Evolutionary conservation across 306 rosid genomes (phyloP).

Genomic region (Inga laurina): DNA sequence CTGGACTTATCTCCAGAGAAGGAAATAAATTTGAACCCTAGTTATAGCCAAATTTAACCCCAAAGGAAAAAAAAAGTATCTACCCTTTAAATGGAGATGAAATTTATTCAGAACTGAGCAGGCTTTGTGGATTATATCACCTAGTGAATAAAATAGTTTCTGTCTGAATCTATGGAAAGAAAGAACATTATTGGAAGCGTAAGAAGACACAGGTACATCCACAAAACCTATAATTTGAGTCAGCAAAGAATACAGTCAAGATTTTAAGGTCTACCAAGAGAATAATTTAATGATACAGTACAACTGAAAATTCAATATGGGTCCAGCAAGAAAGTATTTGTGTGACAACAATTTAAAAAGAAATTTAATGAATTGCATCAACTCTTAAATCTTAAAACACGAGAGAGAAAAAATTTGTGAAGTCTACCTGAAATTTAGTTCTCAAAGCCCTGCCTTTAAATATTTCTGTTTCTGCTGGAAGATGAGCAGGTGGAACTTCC

Average conservation of each 20-base stretch:
- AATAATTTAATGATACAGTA: background rate
- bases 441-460: conserved; percentile 81
- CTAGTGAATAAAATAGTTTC: background rate
- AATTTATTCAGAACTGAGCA: background rate
- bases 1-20: background rate
- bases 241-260: background rate
- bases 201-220: conserved; percentile 11
- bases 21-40: background rate
- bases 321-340: background rate
- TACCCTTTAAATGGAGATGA: background rate
- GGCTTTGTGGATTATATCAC: background rate
- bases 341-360: background rate
- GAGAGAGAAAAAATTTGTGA: background rate
- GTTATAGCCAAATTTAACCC: background rate
- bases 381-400: background rate
- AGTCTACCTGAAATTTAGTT: conserved; percentile 73
- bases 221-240: background rate
- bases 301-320: background rate
- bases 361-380: conserved; percentile 1
- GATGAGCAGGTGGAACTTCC: conserved; percentile 80
- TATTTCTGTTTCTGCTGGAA: conserved; percentile 68
- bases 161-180: background rate
- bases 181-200: background rate
- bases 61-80: background rate
- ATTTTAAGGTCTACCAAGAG: background rate